Evolutionary conservation across 2,329 filamentous ascomycete genomes (phyloP).

Genomic region (Sordariomycetes sp.): DNA sequence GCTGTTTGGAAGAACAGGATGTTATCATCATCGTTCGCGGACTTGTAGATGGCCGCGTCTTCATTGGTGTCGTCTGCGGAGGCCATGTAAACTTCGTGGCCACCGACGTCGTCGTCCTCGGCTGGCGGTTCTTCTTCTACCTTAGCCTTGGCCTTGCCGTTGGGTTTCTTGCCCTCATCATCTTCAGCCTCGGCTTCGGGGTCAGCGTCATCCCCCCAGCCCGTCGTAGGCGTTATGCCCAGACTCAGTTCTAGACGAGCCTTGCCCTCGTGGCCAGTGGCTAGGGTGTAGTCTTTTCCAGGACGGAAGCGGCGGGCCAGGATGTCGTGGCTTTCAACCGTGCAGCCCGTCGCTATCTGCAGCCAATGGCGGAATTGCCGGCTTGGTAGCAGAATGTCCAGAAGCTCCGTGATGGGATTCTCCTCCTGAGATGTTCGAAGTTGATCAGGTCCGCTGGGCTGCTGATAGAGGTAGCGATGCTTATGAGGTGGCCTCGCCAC

Average conservation of each 20-base stretch:
- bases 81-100: conserved; percentile 90
- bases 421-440: conserved; percentile 26
- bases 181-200: conserved; percentile 26
- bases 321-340: conserved; percentile 64
- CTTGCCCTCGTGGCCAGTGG: conserved; percentile 71
- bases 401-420: conserved; percentile 63
- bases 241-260: conserved; percentile 81
- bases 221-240: conserved; percentile 72
- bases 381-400: conserved; percentile 77
- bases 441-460: conserved; percentile 34
- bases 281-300: conserved; percentile 85
- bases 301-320: conserved; percentile 81
- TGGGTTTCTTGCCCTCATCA: conserved; percentile 18
- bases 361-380: conserved; percentile 86
- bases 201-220: conserved; percentile 66
- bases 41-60: conserved; percentile 83
- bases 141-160: conserved; percentile 20
- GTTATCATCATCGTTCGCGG: conserved; percentile 65
- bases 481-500: conserved; percentile 89
- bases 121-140: conserved; percentile 17
- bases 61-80: conserved; percentile 62
- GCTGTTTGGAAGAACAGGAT: conserved; percentile 55
- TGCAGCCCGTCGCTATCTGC: conserved; percentile 68
- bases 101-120: conserved; percentile 53
- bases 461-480: conserved; percentile 81